Conservation (phyloP, 2,329 filamentous ascomycete species). For the Monilinia fructigena region DNA sequence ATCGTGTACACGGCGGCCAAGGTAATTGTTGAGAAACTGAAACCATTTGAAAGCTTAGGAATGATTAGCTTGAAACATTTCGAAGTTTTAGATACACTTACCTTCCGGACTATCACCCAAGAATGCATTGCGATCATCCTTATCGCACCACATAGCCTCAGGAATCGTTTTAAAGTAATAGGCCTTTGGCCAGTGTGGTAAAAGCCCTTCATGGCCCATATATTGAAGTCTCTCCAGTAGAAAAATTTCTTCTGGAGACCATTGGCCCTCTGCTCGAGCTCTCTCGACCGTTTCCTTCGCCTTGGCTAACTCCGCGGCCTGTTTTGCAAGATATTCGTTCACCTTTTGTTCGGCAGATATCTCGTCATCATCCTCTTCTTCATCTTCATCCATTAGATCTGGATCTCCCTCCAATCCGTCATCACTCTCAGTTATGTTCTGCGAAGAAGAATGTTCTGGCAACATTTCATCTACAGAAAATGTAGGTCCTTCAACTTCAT, state of each 20-base stretch:
- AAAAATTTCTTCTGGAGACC: slow-evolving; percentile 37
- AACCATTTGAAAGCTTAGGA: slow-evolving; percentile 34
- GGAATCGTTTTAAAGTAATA: slow-evolving; percentile 39
- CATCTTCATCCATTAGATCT: slow-evolving; percentile 20
- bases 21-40: slow-evolving; percentile 29
- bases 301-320: slow-evolving; percentile 33
- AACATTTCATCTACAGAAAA: slow-evolving; percentile 25
- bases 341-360: slow-evolving; percentile 33
- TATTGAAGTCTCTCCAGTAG: slow-evolving; percentile 37
- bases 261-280: slow-evolving; percentile 33
- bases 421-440: slow-evolving; percentile 20
- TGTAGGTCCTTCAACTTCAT: slow-evolving; percentile 25
- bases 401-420: not conserved
- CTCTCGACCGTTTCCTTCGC: slow-evolving; percentile 33
- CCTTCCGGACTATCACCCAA: slow-evolving; percentile 36
- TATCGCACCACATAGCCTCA: slow-evolving; percentile 33
- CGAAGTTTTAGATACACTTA: slow-evolving; percentile 25
- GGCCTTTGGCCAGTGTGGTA: slow-evolving; percentile 35
- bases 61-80: slow-evolving; percentile 21
- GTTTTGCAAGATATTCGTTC: slow-evolving; percentile 36
- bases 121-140: slow-evolving; percentile 29
- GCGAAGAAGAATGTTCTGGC: slow-evolving; percentile 31
- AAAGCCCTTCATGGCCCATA: slow-evolving; percentile 38
- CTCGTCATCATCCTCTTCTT: slow-evolving; percentile 25
- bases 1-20: slow-evolving; percentile 35